phyloP scores from a whole-genome alignment of 345 rosid genomes.

The Hypericum perforatum region DNA sequence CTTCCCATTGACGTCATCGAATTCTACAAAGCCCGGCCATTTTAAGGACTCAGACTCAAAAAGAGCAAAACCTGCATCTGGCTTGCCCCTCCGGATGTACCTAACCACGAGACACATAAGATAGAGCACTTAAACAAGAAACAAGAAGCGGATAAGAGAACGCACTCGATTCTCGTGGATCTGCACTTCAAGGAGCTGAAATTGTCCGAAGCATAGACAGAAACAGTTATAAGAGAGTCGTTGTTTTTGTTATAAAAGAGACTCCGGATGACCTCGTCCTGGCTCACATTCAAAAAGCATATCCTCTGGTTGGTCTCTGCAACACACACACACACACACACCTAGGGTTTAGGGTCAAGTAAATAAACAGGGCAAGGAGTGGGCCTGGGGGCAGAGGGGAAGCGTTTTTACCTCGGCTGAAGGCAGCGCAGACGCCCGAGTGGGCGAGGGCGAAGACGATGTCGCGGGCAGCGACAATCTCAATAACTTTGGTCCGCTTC shows the following conservation, averaged over 20 bases:
- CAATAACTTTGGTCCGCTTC: slow-evolving; percentile 86
- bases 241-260: slow-evolving; percentile 90
- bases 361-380: background rate
- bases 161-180: slow-evolving; percentile 89
- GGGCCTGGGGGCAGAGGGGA: background rate
- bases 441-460: slow-evolving; percentile 95
- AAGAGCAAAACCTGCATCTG: slow-evolving; percentile 90
- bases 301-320: slow-evolving; percentile 80
- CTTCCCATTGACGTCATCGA: slow-evolving; percentile 97
- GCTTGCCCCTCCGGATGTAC: slow-evolving; percentile 82
- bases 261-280: slow-evolving; percentile 87
- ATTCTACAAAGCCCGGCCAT: slow-evolving; percentile 99
- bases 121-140: background rate
- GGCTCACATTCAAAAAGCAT: slow-evolving; percentile 79
- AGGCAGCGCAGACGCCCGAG: slow-evolving; percentile 88
- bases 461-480: slow-evolving; percentile 91
- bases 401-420: slow-evolving; percentile 64
- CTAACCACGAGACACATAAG: slow-evolving; percentile 25
- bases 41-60: slow-evolving; percentile 93
- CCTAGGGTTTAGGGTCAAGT: background rate
- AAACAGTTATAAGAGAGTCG: slow-evolving; percentile 93
- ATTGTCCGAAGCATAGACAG: slow-evolving; percentile 85
- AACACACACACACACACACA: no score
- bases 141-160: background rate
- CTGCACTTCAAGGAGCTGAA: slow-evolving; percentile 96